These are phyloP conservation scores for Monosporozyma yasuniensis DNA, from an alignment of 805 yeast species.

Conservation along the genomic window DNA sequence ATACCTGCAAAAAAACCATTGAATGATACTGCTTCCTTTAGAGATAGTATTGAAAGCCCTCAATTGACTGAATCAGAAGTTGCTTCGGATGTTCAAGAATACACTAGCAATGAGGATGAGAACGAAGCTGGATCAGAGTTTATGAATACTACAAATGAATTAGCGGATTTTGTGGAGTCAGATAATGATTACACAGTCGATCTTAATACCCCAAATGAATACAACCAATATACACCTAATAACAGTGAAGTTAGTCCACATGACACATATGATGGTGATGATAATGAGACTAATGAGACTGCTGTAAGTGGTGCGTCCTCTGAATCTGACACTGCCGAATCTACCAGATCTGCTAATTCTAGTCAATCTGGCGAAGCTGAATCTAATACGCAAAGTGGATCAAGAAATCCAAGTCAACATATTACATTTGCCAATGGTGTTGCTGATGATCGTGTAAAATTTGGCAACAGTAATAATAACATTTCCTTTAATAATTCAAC, in stretches of 20 bases:
- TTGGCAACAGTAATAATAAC: neutral
- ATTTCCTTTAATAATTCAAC: neutral
- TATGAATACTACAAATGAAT: neutral
- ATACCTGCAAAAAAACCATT: slow-evolving; percentile 2
- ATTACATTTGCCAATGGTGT: neutral
- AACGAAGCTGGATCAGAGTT: neutral
- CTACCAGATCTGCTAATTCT: neutral
- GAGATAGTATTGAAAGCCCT: neutral
- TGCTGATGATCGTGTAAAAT: neutral
- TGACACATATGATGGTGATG: too few species aligned
- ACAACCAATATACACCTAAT: neutral
- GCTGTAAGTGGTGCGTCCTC: neutral
- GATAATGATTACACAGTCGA: neutral
- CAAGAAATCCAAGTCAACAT: neutral
- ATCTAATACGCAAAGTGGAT: neutral
- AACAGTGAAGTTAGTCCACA: neutral
- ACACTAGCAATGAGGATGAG: neutral
- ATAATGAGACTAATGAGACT: neutral
- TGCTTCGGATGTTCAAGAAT: slow-evolving; percentile 9
- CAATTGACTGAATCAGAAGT: neutral
- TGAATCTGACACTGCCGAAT: neutral
- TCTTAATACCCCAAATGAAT: neutral
- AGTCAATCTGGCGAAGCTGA: too few species aligned
- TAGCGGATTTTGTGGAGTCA: neutral
- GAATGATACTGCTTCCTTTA: neutral